Percentiles rank a stretch among this genome's conserved stretches.
Conservation (phyloP, 1,139 yeast genomes). For the Debaryomyces subglobosus region DNA sequence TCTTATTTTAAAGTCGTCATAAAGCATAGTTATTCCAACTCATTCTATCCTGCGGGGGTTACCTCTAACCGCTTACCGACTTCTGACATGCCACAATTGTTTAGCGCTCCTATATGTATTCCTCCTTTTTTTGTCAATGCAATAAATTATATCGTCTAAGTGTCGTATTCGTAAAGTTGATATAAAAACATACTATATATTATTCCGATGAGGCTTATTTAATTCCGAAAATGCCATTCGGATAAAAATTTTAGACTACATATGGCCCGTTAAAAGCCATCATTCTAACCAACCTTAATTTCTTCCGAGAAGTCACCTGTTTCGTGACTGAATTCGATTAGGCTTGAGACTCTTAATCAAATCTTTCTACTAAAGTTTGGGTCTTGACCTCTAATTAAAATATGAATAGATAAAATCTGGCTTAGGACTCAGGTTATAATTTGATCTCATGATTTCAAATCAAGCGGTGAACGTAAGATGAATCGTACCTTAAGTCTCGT, state of each 20-base stretch:
- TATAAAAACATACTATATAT: background rate
- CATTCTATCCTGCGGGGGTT: background rate
- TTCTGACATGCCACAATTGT: background rate
- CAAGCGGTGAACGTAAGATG: background rate
- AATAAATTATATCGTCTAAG: background rate
- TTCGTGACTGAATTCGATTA: background rate
- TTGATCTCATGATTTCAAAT: background rate
- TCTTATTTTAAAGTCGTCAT: background rate
- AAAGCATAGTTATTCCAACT: background rate
- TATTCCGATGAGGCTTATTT: background rate
- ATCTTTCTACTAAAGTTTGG: background rate
- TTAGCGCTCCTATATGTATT: background rate
- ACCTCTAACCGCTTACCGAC: background rate
- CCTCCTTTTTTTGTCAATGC: background rate
- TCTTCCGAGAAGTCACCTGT: background rate
- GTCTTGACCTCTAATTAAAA: background rate
- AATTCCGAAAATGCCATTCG: background rate
- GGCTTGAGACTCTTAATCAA: background rate
- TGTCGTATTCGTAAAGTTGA: background rate
- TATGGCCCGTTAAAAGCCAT: too few species aligned
- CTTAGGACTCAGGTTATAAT: too few species aligned
- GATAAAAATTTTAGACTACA: background rate
- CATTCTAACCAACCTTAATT: background rate
- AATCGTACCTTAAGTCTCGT: background rate
- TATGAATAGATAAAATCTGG: too few species aligned